Percentiles rank a stretch among this genome's conserved stretches.
Evolutionary conservation across 2,329 filamentous ascomycete species (phyloP).

Genomic region (Fusarium denticulatum): DNA sequence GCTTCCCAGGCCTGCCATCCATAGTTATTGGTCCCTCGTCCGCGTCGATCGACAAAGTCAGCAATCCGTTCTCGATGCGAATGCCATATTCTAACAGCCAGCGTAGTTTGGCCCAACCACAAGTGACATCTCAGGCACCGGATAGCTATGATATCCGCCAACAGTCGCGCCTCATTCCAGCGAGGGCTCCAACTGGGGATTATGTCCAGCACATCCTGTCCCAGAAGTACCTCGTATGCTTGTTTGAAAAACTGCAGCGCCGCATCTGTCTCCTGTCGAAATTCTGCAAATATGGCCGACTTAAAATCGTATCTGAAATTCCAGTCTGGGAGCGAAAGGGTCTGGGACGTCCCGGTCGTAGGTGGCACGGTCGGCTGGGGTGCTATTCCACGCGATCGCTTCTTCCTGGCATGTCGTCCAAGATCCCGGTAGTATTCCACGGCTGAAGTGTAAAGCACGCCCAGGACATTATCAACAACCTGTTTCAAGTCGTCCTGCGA

Average conservation of each 20-base stretch:
- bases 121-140: slow-evolving; percentile 84
- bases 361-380: slow-evolving; percentile 86
- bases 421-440: slow-evolving; percentile 94
- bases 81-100: slow-evolving; percentile 83
- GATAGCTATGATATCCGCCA: slow-evolving; percentile 84
- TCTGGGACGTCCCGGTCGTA: slow-evolving; percentile 84
- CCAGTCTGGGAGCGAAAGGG: slow-evolving; percentile 87
- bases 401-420: slow-evolving; percentile 90
- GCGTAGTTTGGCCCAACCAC: slow-evolving; percentile 80
- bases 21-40: slow-evolving; percentile 87
- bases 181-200: slow-evolving; percentile 90
- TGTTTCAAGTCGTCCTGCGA: slow-evolving; percentile 76
- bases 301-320: slow-evolving; percentile 96
- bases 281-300: slow-evolving; percentile 88
- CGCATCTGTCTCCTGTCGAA: slow-evolving; percentile 89
- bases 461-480: slow-evolving; percentile 78
- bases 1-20: slow-evolving; percentile 96
- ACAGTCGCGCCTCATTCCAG: slow-evolving; percentile 91
- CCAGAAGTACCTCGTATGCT: slow-evolving; percentile 85
- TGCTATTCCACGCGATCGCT: slow-evolving; percentile 80
- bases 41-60: slow-evolving; percentile 82
- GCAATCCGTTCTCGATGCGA: slow-evolving; percentile 77
- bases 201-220: slow-evolving; percentile 84
- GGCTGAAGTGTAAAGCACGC: slow-evolving; percentile 76
- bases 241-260: slow-evolving; percentile 87